Evolutionary conservation across 2,329 filamentous ascomycete species (phyloP).

Genomic region (Aschersonia sp.): DNA sequence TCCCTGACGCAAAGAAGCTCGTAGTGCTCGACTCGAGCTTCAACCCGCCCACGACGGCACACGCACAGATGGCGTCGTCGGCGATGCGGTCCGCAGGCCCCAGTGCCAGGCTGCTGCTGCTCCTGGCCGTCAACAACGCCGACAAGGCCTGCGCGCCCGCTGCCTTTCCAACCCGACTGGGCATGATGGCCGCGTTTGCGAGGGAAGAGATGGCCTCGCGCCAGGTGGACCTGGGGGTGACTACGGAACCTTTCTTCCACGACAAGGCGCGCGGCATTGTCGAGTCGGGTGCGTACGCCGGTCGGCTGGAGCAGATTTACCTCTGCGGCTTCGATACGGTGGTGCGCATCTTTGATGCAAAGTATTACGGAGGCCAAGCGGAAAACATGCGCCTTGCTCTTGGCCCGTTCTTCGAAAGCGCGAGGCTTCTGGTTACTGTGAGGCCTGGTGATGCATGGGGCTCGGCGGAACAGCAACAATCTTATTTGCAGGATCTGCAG

Average conservation of each 20-base stretch:
- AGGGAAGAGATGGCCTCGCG: slow-evolving; percentile 29
- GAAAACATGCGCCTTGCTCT: slow-evolving; percentile 36
- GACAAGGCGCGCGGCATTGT: slow-evolving; percentile 52
- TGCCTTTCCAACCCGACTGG: slow-evolving; percentile 49
- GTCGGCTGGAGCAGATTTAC: slow-evolving; percentile 42
- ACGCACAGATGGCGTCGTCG: slow-evolving; percentile 40
- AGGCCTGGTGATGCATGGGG: slow-evolving; percentile 49
- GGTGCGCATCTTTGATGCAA: slow-evolving; percentile 55
- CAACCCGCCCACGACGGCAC: slow-evolving; percentile 51
- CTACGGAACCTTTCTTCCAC: slow-evolving; percentile 58
- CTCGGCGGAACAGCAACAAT: slow-evolving; percentile 20
- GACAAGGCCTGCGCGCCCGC: slow-evolving; percentile 56
- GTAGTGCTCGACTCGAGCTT: slow-evolving; percentile 54
- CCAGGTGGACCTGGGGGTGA: slow-evolving; percentile 52
- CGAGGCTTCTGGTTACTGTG: slow-evolving; percentile 49
- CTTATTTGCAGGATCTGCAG: slow-evolving; percentile 38
- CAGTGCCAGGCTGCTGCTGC: slow-evolving; percentile 33
- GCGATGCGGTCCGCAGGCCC: slow-evolving; percentile 18
- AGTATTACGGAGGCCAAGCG: slow-evolving; percentile 42
- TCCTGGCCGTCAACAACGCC: slow-evolving; percentile 50
- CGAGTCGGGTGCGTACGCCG: slow-evolving; percentile 24
- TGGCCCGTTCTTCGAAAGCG: slow-evolving; percentile 46
- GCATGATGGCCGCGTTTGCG: slow-evolving; percentile 59
- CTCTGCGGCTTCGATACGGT: slow-evolving; percentile 66
- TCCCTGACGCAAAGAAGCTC: slow-evolving; percentile 16